phyloP scores from a whole-genome alignment of 1,139 yeast species.

The Saccharomyces hybrid region DNA sequence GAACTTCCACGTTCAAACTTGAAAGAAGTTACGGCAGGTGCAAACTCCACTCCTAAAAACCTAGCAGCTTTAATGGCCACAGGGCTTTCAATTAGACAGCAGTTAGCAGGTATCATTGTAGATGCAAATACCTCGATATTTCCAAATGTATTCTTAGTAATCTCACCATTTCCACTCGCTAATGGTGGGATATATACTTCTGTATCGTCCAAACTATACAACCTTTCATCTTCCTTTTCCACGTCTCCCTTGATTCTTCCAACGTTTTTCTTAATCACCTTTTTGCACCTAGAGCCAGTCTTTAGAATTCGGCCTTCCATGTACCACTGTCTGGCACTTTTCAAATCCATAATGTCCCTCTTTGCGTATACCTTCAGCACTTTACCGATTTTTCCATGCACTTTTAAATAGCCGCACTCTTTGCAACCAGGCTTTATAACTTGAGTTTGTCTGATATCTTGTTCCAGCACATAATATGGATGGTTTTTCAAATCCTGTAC shows the following conservation, averaged over 20 bases:
- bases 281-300: constrained; percentile 60
- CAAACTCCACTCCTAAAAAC: constrained; percentile 65
- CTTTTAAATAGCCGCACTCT: constrained; percentile 67
- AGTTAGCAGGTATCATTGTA: constrained; percentile 79
- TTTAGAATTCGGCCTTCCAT: constrained; percentile 69
- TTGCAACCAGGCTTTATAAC: constrained; percentile 50
- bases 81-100: constrained; percentile 50
- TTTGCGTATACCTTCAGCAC: constrained; percentile 55
- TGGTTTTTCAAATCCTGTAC: constrained; percentile 79
- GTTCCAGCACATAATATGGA: constrained; percentile 77
- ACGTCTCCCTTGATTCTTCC: constrained; percentile 30
- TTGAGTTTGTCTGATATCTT: constrained; percentile 65
- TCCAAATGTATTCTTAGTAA: constrained; percentile 71
- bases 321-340: constrained; percentile 83
- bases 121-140: constrained; percentile 73
- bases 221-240: constrained; percentile 45
- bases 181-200: constrained; percentile 55
- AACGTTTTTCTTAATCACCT: constrained; percentile 34
- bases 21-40: constrained; percentile 81
- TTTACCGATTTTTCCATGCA: constrained; percentile 32
- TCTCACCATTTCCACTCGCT: constrained; percentile 46
- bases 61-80: constrained; percentile 64
- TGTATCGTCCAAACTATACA: constrained; percentile 76
- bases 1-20: constrained; percentile 47
- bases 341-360: constrained; percentile 51